These are phyloP conservation scores for Termitomyces sp. DNA, from an alignment of 768 basidiomycete genomes.

Conservation along the genomic window DNA sequence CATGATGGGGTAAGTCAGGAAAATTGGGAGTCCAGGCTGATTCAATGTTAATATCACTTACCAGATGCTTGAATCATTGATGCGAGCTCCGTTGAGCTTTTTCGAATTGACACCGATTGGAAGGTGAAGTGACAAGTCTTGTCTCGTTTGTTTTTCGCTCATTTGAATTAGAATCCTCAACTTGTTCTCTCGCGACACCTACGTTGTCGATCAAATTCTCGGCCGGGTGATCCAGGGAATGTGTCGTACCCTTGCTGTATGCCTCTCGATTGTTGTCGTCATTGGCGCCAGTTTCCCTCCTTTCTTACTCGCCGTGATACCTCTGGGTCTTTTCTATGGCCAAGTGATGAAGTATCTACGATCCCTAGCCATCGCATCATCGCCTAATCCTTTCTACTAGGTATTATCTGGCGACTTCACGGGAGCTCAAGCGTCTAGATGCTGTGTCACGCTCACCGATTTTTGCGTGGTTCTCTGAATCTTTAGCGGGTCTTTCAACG, in stretches of 20 bases:
- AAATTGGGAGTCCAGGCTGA: background rate
- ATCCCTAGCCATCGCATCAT: background rate
- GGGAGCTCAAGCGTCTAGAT: slow-evolving; percentile 86
- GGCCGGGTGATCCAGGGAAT: slow-evolving; percentile 72
- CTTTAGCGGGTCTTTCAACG: slow-evolving; percentile 70
- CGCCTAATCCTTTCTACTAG: slow-evolving; percentile 32
- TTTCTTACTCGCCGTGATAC: slow-evolving; percentile 73
- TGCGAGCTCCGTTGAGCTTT: slow-evolving; percentile 82
- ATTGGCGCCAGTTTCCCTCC: slow-evolving; percentile 81
- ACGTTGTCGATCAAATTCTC: slow-evolving; percentile 82
- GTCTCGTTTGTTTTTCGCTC: background rate
- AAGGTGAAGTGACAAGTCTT: slow-evolving; percentile 42
- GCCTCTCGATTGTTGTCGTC: slow-evolving; percentile 62
- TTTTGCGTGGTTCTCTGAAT: slow-evolving; percentile 86
- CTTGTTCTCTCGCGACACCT: slow-evolving; percentile 86
- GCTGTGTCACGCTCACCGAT: slow-evolving; percentile 89
- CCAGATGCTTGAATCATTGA: slow-evolving; percentile 76
- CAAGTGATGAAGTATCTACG: slow-evolving; percentile 69
- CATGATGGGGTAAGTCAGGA: slow-evolving; percentile 66
- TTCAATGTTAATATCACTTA: background rate
- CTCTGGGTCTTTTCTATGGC: slow-evolving; percentile 77
- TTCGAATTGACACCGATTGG: slow-evolving; percentile 90
- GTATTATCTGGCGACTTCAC: slow-evolving; percentile 84
- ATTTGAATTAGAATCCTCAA: slow-evolving; percentile 65
- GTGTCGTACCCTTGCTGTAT: slow-evolving; percentile 59